phyloP scores from a whole-genome alignment of 1,284 basidiomycete genomes.

The Sanghuangporus weigelae region DNA sequence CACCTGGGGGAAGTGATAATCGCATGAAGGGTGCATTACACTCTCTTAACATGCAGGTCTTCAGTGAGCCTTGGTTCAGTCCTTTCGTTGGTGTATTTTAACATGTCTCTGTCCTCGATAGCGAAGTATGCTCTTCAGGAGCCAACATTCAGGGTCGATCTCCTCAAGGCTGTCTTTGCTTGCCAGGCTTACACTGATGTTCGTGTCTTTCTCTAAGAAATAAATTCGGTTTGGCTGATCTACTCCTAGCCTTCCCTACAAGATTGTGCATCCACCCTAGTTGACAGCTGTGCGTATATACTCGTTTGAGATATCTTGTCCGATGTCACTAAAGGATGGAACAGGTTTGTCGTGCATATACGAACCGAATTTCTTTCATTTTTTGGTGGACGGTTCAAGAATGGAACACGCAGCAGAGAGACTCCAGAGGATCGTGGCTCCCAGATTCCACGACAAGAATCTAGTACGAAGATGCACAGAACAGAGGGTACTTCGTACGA shows the following conservation, averaged over 20 bases:
- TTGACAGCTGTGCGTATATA: slow-evolving; percentile 51
- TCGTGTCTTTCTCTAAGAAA: not conserved
- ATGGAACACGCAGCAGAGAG: slow-evolving; percentile 33
- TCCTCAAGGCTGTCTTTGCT: slow-evolving; percentile 48
- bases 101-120: slow-evolving; percentile 18
- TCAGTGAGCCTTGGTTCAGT: slow-evolving; percentile 34
- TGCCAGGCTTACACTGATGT: slow-evolving; percentile 72
- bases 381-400: slow-evolving; percentile 40
- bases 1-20: slow-evolving; percentile 77
- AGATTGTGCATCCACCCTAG: slow-evolving; percentile 51
- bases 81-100: not conserved
- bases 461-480: slow-evolving; percentile 40
- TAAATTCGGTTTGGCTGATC: slow-evolving; percentile 1
- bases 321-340: not conserved
- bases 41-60: slow-evolving; percentile 65
- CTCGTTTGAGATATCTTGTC: not conserved
- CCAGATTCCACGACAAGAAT: slow-evolving; percentile 29
- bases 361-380: slow-evolving; percentile 56
- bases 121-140: slow-evolving; percentile 54
- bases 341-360: slow-evolving; percentile 53
- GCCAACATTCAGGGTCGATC: slow-evolving; percentile 43
- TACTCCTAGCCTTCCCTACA: slow-evolving; percentile 57
- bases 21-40: slow-evolving; percentile 91
- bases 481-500: slow-evolving; percentile 40
- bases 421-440: slow-evolving; percentile 35